Base-by-base conservation (phyloP, 768 basidiomycete species). In the Strobilomyces echinocephalus region DNA sequence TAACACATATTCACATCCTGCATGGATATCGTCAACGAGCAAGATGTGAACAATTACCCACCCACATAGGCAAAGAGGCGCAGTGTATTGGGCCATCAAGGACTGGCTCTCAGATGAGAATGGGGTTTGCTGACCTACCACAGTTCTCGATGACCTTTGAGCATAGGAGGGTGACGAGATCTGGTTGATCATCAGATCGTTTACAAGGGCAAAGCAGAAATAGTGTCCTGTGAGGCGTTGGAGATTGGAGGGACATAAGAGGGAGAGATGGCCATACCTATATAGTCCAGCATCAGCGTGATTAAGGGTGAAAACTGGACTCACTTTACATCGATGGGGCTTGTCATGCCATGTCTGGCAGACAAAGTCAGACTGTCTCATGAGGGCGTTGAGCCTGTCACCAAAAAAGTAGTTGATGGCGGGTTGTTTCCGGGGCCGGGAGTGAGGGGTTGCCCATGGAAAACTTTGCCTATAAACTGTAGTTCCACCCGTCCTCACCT, bases 51-150 rank as follows among this genome's bases (percentile, higher is more conserved):
- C n/a, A n/a, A n/a, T n/a, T n/a, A 45, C 59, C 36, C 48, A 79
- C 82, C 82, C 55, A 80, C 81, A 53, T 79, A 82, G 21, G 79
- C 74, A 55, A 84, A 61, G 4, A 0, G 82, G 83, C 16, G 72
- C 83, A 84, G 53, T 21, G n/a, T 24, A 4, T 24, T 24, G 24
- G 36, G 8, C 3, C 6, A 31, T 43, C 31, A 49, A 28, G 26
- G 5, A 1, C 10, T 5, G 7, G 5, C 20, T n/a, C 16, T 16
- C 21, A 8, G 24, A 33, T 45, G 21, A 31, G 14, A 2, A 12
- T 9, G 10, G 15, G 14, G 24, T 15, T 26, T 16, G 62, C 78
- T 46, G 53, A 80, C 83, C 74, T 12, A 74, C n/a, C 78, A 15
- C 79, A 55, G 2, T 76, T 75, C 47, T 63, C 63, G 63, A 85